These are phyloP conservation scores for Alternaria sp. DNA, from an alignment of 2,329 filamentous ascomycete genomes.

Conservation along the genomic window DNA sequence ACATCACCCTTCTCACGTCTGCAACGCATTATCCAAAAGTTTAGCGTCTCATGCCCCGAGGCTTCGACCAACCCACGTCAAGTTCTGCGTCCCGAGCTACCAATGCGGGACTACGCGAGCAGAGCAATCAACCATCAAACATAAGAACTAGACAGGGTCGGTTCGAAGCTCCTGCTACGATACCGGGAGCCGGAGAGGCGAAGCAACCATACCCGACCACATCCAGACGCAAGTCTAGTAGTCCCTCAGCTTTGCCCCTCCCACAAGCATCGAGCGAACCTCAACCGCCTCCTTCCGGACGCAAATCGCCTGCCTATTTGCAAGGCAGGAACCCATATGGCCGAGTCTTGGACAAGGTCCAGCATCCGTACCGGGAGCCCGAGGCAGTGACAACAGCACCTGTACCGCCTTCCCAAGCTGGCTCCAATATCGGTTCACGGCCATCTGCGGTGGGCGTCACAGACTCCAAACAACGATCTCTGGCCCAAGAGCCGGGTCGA, in stretches of 20 bases:
- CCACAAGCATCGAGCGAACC: slow-evolving; percentile 8
- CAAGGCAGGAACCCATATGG: slow-evolving; percentile 43
- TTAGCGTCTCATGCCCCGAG: slow-evolving; percentile 29
- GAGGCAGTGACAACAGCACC: background rate
- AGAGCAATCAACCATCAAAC: slow-evolving; percentile 12
- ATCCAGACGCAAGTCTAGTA: slow-evolving; percentile 11
- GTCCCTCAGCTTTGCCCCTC: slow-evolving; percentile 9
- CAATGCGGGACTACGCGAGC: slow-evolving; percentile 17
- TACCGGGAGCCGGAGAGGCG: slow-evolving; percentile 3
- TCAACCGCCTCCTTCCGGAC: slow-evolving; percentile 10
- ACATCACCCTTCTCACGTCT: background rate
- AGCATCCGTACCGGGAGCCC: slow-evolving; percentile 28
- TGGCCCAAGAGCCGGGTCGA: background rate
- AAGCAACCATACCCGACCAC: slow-evolving; percentile 10
- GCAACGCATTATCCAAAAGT: background rate
- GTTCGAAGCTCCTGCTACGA: slow-evolving; percentile 8
- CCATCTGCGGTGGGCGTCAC: slow-evolving; percentile 24
- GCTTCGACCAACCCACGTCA: slow-evolving; percentile 25
- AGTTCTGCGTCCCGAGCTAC: slow-evolving; percentile 22
- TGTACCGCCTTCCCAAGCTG: slow-evolving; percentile 28
- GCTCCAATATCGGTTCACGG: slow-evolving; percentile 25
- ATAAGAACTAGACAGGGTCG: slow-evolving; percentile 18
- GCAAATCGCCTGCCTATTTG: slow-evolving; percentile 37
- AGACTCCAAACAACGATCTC: slow-evolving; percentile 26
- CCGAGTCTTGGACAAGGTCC: slow-evolving; percentile 31